These are phyloP conservation scores for Allantophomopsis lycopodina DNA, from an alignment of 2,329 filamentous ascomycete genomes.

Conservation along the genomic window DNA sequence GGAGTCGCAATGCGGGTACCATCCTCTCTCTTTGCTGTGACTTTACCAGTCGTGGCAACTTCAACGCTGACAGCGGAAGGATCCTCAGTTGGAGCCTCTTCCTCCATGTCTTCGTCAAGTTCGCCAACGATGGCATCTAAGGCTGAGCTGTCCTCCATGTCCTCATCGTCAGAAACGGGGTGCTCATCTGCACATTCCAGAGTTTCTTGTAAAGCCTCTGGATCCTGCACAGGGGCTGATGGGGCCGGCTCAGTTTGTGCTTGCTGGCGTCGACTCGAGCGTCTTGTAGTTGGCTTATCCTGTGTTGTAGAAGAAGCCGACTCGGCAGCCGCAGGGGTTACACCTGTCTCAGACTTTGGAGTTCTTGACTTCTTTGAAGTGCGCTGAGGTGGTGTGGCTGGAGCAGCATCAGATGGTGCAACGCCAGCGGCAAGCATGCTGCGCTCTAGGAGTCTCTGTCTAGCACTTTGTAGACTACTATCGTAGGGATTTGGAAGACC, in stretches of 20 bases:
- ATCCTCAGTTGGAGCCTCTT: conserved; percentile 57
- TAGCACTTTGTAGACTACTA: conserved; percentile 12
- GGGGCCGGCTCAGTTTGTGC: conserved; percentile 35
- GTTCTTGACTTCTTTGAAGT: conserved; percentile 18
- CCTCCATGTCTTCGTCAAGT: conserved; percentile 69
- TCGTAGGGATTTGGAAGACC: conserved; percentile 36
- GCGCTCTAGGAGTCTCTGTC: conserved; percentile 14
- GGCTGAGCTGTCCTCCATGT: conserved; percentile 49
- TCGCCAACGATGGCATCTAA: conserved; percentile 86
- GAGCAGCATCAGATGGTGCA: conserved; percentile 16
- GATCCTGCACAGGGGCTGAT: conserved; percentile 38
- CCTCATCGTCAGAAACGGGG: conserved; percentile 62
- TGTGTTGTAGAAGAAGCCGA: conserved; percentile 28
- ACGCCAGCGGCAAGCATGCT: conserved; percentile 12
- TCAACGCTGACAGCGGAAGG: conserved; percentile 87
- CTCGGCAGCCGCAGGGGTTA: conserved; percentile 27
- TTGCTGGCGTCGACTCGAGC: conserved; percentile 48
- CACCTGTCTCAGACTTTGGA: conserved; percentile 30
- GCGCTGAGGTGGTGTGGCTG: conserved; percentile 23
- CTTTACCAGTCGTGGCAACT: conserved; percentile 71
- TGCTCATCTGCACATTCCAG: conserved; percentile 91
- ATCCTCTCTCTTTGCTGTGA: conserved; percentile 85
- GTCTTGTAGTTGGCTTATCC: conserved; percentile 45
- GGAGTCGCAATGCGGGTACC: conserved; percentile 79
- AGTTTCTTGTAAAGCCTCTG: conserved; percentile 51